phyloP scores from a whole-genome alignment of 768 basidiomycete species.

The Macrolepiota albuminosa region DNA sequence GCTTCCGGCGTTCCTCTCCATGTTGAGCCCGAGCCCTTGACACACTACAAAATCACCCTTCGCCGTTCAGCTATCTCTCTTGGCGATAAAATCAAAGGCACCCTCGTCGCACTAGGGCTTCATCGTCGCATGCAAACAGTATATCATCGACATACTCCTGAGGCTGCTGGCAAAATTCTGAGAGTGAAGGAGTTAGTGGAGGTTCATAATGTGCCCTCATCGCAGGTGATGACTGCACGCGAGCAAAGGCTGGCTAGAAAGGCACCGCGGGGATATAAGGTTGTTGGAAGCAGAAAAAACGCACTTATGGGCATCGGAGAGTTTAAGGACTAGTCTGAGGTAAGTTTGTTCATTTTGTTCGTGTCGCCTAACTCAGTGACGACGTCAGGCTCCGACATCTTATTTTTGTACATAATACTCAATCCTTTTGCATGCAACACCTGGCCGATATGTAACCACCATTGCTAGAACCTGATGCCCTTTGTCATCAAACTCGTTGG shows the following conservation, averaged over 20 bases:
- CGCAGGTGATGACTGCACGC: constrained; percentile 62
- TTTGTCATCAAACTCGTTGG: background rate
- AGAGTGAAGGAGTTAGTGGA: constrained; percentile 85
- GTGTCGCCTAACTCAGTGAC: background rate
- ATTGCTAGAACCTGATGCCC: background rate
- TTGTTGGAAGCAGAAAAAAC: constrained; percentile 36
- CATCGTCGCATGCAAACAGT: constrained; percentile 82
- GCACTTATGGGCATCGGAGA: constrained; percentile 25
- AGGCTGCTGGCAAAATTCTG: constrained; percentile 83
- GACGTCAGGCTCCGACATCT: background rate
- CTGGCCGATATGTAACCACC: background rate
- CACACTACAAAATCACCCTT: constrained; percentile 89
- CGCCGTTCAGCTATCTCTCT: constrained; percentile 84
- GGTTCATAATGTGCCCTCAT: constrained; percentile 77
- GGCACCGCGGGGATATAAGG: constrained; percentile 63
- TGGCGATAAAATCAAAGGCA: constrained; percentile 63
- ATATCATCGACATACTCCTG: constrained; percentile 68
- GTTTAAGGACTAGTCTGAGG: constrained; percentile 3
- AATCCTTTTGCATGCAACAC: background rate
- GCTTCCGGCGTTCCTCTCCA: background rate
- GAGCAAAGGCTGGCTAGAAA: constrained; percentile 65
- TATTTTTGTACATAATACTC: background rate
- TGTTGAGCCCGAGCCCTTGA: constrained; percentile 29
- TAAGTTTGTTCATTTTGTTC: background rate
- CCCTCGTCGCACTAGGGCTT: constrained; percentile 78